Evolutionary conservation across 1,284 basidiomycete genomes (phyloP).

Genomic region (Tilletia caries): DNA sequence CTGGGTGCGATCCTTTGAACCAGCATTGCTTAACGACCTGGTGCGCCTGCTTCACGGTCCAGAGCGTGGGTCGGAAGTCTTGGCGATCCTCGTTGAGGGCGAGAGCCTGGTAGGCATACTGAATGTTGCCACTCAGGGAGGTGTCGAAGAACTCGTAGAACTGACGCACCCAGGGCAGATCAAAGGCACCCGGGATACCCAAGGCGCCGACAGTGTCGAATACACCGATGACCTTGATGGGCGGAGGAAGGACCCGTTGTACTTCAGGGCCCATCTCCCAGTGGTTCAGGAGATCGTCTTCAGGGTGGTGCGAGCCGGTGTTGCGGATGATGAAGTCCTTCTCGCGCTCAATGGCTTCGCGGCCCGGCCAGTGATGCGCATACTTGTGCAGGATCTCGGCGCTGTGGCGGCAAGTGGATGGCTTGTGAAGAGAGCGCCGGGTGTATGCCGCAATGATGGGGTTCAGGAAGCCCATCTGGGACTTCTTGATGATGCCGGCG

Average conservation of each 20-base stretch:
- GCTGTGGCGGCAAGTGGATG: neutral
- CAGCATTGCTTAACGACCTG: conserved; percentile 47
- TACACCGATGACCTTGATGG: conserved; percentile 37
- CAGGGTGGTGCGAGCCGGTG: too few relatives aligned
- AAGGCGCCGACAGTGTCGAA: conserved; percentile 38
- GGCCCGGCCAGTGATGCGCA: neutral
- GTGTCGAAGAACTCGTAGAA: conserved; percentile 48
- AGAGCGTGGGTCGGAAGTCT: conserved; percentile 29
- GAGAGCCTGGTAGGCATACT: conserved; percentile 46
- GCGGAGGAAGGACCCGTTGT: conserved; percentile 20
- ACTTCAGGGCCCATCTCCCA: too few relatives aligned
- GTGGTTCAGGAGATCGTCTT: too few relatives aligned
- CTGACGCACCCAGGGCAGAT: conserved; percentile 27
- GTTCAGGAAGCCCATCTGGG: conserved; percentile 5
- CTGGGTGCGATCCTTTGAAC: conserved; percentile 48
- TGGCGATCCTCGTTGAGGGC: conserved; percentile 42
- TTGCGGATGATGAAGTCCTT: neutral
- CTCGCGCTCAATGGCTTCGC: neutral
- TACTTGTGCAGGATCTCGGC: conserved; percentile 2
- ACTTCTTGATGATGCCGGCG: conserved; percentile 13
- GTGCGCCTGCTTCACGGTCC: neutral
- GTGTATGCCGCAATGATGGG: conserved; percentile 11
- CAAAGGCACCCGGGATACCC: conserved; percentile 33
- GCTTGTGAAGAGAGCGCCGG: neutral
- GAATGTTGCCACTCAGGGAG: conserved; percentile 37